These are phyloP conservation scores for Chloris gayana DNA, from an alignment of 176 grass and related monocot genomes.

Conservation along the genomic window DNA sequence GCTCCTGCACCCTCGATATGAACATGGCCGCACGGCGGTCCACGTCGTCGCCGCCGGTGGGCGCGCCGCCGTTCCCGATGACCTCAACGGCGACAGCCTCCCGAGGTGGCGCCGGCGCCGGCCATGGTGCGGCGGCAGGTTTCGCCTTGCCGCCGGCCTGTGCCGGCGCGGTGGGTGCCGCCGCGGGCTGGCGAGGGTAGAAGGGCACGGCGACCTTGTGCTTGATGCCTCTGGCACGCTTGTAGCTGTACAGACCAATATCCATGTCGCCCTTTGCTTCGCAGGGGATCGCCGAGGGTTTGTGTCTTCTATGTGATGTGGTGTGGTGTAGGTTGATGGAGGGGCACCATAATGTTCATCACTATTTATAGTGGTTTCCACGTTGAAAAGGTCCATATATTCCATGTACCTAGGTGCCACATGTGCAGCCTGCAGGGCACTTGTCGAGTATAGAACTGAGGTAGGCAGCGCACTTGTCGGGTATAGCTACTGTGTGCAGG, in stretches of 20 bases:
- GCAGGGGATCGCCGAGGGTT: not conserved
- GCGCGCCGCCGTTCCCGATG: not conserved
- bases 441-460: not conserved
- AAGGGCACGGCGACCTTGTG: constrained; percentile 34
- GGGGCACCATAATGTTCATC: not conserved
- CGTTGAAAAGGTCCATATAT: not conserved
- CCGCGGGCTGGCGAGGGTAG: constrained; percentile 15
- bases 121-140: not conserved
- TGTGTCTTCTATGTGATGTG: not conserved
- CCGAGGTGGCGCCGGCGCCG: constrained; percentile 1
- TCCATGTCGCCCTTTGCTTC: constrained; percentile 26
- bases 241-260: constrained; percentile 25
- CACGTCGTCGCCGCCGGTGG: not conserved
- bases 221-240: constrained; percentile 37
- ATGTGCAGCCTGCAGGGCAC: not conserved
- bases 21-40: constrained; percentile 49
- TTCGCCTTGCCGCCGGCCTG: constrained; percentile 30
- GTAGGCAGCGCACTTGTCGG: not conserved
- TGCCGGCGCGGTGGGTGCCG: not conserved
- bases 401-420: not conserved
- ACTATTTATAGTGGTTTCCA: constrained; percentile 45
- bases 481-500: not conserved
- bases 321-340: constrained; percentile 7
- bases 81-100: constrained; percentile 15
- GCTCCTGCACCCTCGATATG: constrained; percentile 69